A percentile compares a stretch with the other conserved stretches of the same genome.
These are phyloP conservation scores for Coemansia sp. DNA, from an alignment of 192 early-diverging fungal species.

Conservation along the genomic window DNA sequence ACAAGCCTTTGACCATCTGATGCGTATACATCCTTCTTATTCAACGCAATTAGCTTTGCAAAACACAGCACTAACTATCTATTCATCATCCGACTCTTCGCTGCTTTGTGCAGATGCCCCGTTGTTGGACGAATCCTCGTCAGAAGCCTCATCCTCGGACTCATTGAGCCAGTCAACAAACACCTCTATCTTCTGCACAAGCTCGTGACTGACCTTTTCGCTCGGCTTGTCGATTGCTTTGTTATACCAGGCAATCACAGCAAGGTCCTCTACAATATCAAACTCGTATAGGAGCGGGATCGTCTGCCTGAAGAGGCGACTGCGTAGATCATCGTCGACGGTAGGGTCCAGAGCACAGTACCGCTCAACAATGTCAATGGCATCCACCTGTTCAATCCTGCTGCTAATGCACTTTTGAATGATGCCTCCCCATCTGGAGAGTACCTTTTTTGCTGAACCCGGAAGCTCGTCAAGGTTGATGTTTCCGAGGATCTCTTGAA, in stretches of 20 bases:
- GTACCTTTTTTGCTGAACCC: conserved; percentile 38
- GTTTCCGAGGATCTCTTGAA: conserved; percentile 66
- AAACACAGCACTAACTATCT: neutral
- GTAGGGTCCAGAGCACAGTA: conserved; percentile 45
- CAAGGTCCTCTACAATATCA: conserved; percentile 82
- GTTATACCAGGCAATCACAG: conserved; percentile 74
- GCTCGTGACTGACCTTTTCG: conserved; percentile 39
- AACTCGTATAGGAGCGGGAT: conserved; percentile 71
- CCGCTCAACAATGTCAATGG: conserved; percentile 56
- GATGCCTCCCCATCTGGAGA: conserved; percentile 71
- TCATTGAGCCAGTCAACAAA: conserved; percentile 73
- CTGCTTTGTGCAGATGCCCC: neutral
- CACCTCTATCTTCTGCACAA: conserved; percentile 59
- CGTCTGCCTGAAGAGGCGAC: conserved; percentile 61
- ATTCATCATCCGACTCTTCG: conserved; percentile 14
- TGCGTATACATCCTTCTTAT: no score
- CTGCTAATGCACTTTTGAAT: conserved; percentile 67
- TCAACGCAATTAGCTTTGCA: neutral
- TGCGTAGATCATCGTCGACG: conserved; percentile 36
- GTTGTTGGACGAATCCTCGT: conserved; percentile 43
- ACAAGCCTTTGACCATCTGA: no score
- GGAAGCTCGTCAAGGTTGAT: conserved; percentile 58
- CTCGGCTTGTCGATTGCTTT: conserved; percentile 48
- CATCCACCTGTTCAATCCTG: conserved; percentile 74
- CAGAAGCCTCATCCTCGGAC: conserved; percentile 70